These are phyloP conservation scores for Claviceps sp. DNA, from an alignment of 2,329 filamentous ascomycete species.

Conservation along the genomic window DNA sequence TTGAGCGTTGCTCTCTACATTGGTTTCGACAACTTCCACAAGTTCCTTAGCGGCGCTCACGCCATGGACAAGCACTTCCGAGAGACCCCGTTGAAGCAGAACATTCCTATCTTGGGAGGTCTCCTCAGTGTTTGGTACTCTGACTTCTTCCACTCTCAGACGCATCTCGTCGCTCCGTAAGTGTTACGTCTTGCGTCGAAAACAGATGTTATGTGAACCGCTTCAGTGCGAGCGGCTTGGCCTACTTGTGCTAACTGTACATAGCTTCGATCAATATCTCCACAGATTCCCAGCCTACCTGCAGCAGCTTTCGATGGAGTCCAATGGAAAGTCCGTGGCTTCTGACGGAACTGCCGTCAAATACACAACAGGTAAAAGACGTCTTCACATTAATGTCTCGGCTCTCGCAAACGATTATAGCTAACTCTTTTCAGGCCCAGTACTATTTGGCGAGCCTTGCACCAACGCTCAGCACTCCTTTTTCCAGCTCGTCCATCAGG, in stretches of 20 bases:
- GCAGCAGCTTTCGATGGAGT: constrained; percentile 98
- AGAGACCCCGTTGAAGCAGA: constrained; percentile 78
- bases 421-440: constrained; percentile 40
- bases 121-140: constrained; percentile 97
- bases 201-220: not conserved
- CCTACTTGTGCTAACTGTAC: constrained; percentile 2
- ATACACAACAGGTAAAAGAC: constrained; percentile 65
- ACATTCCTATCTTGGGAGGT: constrained; percentile 86
- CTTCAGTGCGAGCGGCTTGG: not conserved
- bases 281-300: constrained; percentile 98
- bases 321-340: constrained; percentile 94
- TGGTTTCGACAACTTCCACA: constrained; percentile 93
- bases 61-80: constrained; percentile 99
- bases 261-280: constrained; percentile 92
- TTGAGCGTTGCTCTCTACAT: constrained; percentile 90
- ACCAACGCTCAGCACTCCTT: constrained; percentile 99
- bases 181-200: constrained; percentile 19
- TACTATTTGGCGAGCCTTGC: constrained; percentile 94
- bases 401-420: not conserved
- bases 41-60: constrained; percentile 88
- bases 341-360: constrained; percentile 81
- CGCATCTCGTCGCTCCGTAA: constrained; percentile 88
- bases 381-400: not conserved
- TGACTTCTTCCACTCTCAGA: constrained; percentile 97
- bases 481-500: constrained; percentile 98